These are phyloP conservation scores for Oleoguttula mirabilis DNA, from an alignment of 495 filamentous ascomycete genomes.

Conservation along the genomic window DNA sequence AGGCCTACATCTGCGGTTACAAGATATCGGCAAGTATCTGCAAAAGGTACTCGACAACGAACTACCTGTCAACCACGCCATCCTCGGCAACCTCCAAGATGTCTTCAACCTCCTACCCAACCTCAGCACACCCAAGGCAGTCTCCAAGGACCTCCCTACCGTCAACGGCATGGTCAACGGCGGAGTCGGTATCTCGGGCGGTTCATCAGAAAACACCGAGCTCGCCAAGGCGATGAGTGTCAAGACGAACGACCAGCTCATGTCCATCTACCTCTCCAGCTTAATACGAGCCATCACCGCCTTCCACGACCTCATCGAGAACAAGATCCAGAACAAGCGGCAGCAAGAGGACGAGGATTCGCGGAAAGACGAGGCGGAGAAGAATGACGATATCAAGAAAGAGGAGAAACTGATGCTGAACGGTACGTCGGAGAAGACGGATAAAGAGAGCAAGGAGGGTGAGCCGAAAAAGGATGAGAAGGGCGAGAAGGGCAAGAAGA, in stretches of 20 bases:
- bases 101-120: slow-evolving; percentile 98
- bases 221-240: slow-evolving; percentile 89
- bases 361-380: slow-evolving; percentile 55
- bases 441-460: slow-evolving; percentile 48
- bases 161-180: slow-evolving; percentile 30
- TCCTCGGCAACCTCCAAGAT: slow-evolving; percentile 94
- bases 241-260: slow-evolving; percentile 98
- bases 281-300: slow-evolving; percentile 96
- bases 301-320: slow-evolving; percentile 98
- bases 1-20: slow-evolving; percentile 86
- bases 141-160: slow-evolving; percentile 31
- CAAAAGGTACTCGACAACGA: slow-evolving; percentile 89
- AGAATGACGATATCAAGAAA: slow-evolving; percentile 46
- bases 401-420: slow-evolving; percentile 40
- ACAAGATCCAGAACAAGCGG: slow-evolving; percentile 98
- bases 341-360: slow-evolving; percentile 90
- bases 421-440: slow-evolving; percentile 40
- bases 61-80: slow-evolving; percentile 92
- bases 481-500: slow-evolving; percentile 40
- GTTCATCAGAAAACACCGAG: slow-evolving; percentile 59
- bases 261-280: slow-evolving; percentile 92
- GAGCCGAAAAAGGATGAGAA: slow-evolving; percentile 38
- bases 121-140: slow-evolving; percentile 66
- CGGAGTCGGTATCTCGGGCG: slow-evolving; percentile 31
- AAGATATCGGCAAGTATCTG: slow-evolving; percentile 89